Evolutionary conservation across 192 early-diverging fungal genomes (phyloP), one percentile per base, ranked within the genome.

Genomic region (Endogone sp.): DNA sequence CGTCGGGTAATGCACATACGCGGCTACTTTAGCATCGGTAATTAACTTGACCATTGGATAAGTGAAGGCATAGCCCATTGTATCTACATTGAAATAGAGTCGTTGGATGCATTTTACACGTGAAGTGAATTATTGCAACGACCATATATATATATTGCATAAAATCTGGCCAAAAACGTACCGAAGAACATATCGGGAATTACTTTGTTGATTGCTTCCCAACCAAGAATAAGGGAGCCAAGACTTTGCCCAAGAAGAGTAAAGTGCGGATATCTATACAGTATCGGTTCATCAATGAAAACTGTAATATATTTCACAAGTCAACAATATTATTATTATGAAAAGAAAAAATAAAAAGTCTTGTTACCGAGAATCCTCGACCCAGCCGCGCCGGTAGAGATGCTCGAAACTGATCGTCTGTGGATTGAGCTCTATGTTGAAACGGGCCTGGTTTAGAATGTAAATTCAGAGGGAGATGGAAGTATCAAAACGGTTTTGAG

Each of bases 1-100:
- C 9, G 90, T 90, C 10, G 98, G 98, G 68, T 99, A 99, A 77
- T 99, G 98, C 21, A 93, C 91, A 71, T 99, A 99, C 0, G 95
- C 83, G 0, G 92, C 84, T 6, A 92, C 85, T 56, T 83, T 82
- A 55, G 82, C 72, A 1, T 83, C 72, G 29, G 82, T 84, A 28
- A 95, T 56, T 26, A 84, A 59, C 55, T 80, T 82, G 0, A 90
- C 88, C 2, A 96, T 60, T 8, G 95, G 96, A 74, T 94, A 97
- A 2, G 90, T 92, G 66, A 98, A 98, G 4, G 95, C 96, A 75
- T 93, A 97, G 31, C 98, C 98, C 75, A 98, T 89, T 0, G 97
- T 95, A 70, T 99, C 97, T 84, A 29, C 29, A 8, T 9, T n/a
- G n/a, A n/a, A n/a, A n/a, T n/a, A n/a, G n/a, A n/a, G 49, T n/a